These are phyloP conservation scores for Plectranthus barbatus DNA, from an alignment of 257 asterid species.

Conservation along the genomic window DNA sequence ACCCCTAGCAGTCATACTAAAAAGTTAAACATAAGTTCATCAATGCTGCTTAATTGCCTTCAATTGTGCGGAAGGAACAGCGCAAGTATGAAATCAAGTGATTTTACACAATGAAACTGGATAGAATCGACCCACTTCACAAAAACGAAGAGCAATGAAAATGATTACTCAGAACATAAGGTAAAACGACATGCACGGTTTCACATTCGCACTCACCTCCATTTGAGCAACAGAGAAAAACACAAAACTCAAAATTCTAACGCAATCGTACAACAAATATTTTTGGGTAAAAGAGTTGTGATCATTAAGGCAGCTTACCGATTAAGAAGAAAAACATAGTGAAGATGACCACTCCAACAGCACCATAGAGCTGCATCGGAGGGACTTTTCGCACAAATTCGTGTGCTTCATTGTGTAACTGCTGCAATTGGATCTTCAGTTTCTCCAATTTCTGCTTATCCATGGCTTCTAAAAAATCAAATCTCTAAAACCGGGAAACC, in stretches of 20 bases:
- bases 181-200: not conserved
- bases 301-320: slow-evolving; percentile 28
- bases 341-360: slow-evolving; percentile 40
- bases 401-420: slow-evolving; percentile 23
- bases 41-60: not conserved
- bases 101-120: not conserved
- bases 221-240: not conserved
- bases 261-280: not conserved
- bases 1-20: not conserved
- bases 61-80: not conserved
- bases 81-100: not conserved
- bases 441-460: slow-evolving; percentile 38
- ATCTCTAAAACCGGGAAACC: not conserved
- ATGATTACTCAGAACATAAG: no score
- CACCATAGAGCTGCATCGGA: slow-evolving; percentile 42
- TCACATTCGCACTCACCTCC: not conserved
- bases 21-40: not conserved
- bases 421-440: slow-evolving; percentile 43
- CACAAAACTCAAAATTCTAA: not conserved
- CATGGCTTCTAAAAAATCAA: slow-evolving; percentile 14
- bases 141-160: not conserved
- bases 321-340: slow-evolving; percentile 36
- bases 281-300: not conserved
- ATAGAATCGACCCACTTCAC: not conserved
- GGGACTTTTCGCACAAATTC: slow-evolving; percentile 37